Base-by-base conservation (phyloP, 768 basidiomycete species). In the Auricularia auricula-judae region DNA sequence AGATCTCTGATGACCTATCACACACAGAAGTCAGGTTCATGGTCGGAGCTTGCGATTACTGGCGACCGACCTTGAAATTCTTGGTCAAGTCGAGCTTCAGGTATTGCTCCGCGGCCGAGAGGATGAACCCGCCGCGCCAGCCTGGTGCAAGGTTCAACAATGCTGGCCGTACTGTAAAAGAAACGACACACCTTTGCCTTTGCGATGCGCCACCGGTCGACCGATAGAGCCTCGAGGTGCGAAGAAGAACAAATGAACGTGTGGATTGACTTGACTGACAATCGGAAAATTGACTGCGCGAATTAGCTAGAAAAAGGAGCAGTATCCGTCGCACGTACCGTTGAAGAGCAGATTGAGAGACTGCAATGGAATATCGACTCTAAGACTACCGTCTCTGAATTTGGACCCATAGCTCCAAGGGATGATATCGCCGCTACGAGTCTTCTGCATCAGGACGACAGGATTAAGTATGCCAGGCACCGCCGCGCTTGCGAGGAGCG, bases 381-480 rank as follows among this genome's bases (percentile, higher is more conserved):
- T 71, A 42, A 97, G 75, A 34, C 91, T 93, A 2, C 94, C 94
- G 71, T 98, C 94, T 72, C 91, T 95, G 75, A 95, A 98, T 66
- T 88, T 83, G 67, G 89, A 92, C 33, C 94, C 95, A 86, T 93
- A 94, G 72, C 89, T 96, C 89, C 93, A 95, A 0, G 94, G 94
- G 5, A 91, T 82, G 63, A 94, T 76, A 47, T 79, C 82, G 1
- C 92, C 94, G 66, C 87, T 87, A 66, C 80, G 83, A 29, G 87
- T 81, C 74, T 96, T 98, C 72, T 93, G 89, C 89, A 99, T 91
- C 63, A 99, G 75, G 0, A 94, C 93, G 16, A 98, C 96, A 3
- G 96, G 93, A 69, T 97, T 95, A 51, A 98, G 74, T 68, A 98
- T 96, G 0, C 96, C 93, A 0, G 95, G 96, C 2, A 97, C 95